Evolutionary conservation across 108 stramenopile genomes (phyloP), one percentile per base, ranked within the genome.

Genomic region (Mediolabrus comicus): DNA sequence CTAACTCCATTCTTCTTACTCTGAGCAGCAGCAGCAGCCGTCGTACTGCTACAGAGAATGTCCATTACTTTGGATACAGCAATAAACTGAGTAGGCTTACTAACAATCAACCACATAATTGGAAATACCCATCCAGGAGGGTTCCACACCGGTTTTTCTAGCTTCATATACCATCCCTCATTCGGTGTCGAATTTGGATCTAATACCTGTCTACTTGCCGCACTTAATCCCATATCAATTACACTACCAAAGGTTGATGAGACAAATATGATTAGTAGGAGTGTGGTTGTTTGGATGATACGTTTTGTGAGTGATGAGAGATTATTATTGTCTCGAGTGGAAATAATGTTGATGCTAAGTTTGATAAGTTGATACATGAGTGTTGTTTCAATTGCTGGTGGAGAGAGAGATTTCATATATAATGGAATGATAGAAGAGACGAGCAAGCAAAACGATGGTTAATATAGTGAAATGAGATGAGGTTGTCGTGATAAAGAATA

Each of bases 121-220:
- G 89, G 86, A 71, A 90, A 90, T 30, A 86, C 24, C 79, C 81
- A 87, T 35, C 85, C 86, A 17, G 89, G 89, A 10, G 89, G 89
- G 64, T 86, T 86, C 83, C 83, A 90, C 14, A 22, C 17, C 9
- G 89, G 89, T 52, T 86, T 84, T 12, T 69, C 14, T 12, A 90
- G 53, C 6, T 70, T 71, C 2, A 39, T 29, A 61, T 90, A 90
- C 89, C 89, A 90, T 55, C 72, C 65, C 4, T 72, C 51, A 63
- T 87, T 79, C 4, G 81, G 82, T 19, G 76, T 65, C 12, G 39
- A 49, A 27, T 73, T 77, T 3, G 87, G 84, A 26, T 74, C 64
- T 28, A 87, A 34, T 16, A 74, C 54, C 72, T 88, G 87, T 24
- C 69, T 74, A 29, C 74, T 68, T n/a, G 87, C 87, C 10, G 75